A percentile compares a stretch with the other conserved stretches of the same genome.
Evolutionary conservation across 2,329 filamentous ascomycete genomes (phyloP).

Genomic region (Cercospora brassicicola): DNA sequence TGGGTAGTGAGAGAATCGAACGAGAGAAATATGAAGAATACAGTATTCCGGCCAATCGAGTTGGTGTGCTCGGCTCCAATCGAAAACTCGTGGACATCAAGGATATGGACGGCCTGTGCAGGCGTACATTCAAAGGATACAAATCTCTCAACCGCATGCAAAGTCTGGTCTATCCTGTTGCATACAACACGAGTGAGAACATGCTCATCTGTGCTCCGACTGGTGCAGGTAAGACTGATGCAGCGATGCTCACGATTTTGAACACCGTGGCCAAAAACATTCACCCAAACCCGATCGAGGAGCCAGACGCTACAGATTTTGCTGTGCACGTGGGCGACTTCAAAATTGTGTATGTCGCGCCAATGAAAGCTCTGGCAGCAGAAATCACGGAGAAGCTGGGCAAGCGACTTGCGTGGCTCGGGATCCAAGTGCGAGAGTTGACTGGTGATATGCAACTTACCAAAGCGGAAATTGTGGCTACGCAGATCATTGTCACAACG

Average conservation of each 20-base stretch:
- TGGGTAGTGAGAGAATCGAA: slow-evolving; percentile 70
- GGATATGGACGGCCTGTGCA: slow-evolving; percentile 84
- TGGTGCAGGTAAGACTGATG: slow-evolving; percentile 93
- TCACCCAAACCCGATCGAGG: slow-evolving; percentile 73
- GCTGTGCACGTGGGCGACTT: slow-evolving; percentile 82
- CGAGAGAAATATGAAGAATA: slow-evolving; percentile 83
- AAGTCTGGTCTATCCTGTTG: slow-evolving; percentile 90
- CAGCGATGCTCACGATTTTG: slow-evolving; percentile 92
- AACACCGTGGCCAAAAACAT: slow-evolving; percentile 87
- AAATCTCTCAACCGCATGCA: slow-evolving; percentile 96
- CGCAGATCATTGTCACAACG: slow-evolving; percentile 97
- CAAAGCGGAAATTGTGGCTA: slow-evolving; percentile 91
- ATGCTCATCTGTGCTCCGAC: slow-evolving; percentile 98
- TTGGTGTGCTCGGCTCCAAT: slow-evolving; percentile 70
- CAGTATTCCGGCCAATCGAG: slow-evolving; percentile 75
- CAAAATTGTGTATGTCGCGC: slow-evolving; percentile 97
- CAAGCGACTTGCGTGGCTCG: slow-evolving; percentile 89
- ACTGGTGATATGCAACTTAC: slow-evolving; percentile 99
- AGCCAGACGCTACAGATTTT: slow-evolving; percentile 73
- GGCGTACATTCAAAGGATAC: slow-evolving; percentile 91
- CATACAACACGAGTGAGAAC: slow-evolving; percentile 94
- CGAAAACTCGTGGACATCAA: slow-evolving; percentile 76
- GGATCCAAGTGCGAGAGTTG: slow-evolving; percentile 85
- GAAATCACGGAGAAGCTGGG: slow-evolving; percentile 94
- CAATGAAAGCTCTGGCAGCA: slow-evolving; percentile 96